phyloP scores from a whole-genome alignment of 768 basidiomycete species.

The Suillus hirtellus region DNA sequence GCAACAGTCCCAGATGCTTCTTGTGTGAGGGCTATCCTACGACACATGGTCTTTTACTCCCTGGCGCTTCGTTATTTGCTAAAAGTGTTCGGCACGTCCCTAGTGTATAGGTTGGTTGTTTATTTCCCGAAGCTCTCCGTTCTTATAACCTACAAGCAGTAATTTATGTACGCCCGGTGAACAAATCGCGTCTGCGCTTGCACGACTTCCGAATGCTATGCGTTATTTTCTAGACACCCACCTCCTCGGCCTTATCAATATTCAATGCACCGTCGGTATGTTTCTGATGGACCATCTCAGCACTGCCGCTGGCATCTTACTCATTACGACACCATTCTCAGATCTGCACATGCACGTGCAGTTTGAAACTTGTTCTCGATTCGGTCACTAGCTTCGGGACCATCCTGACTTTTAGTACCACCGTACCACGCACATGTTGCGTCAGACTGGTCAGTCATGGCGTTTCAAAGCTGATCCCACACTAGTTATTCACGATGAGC shows the following conservation, averaged over 20 bases:
- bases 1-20: slow-evolving; percentile 45
- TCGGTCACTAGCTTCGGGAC: neutral
- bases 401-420: neutral
- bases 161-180: neutral
- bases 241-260: neutral
- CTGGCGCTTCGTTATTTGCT: no score
- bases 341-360: neutral
- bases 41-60: neutral
- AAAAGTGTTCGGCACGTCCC: neutral
- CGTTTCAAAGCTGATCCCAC: neutral
- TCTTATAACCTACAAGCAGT: neutral
- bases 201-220: neutral
- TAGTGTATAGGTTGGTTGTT: neutral
- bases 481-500: neutral
- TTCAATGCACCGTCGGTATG: neutral
- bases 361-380: neutral
- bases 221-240: neutral
- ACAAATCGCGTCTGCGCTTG: neutral
- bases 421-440: neutral
- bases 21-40: slow-evolving; percentile 39
- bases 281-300: neutral
- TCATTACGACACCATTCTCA: neutral
- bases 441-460: neutral
- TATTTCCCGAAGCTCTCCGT: neutral
- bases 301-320: neutral